Percentiles rank a stretch among this genome's conserved stretches.
phyloP scores from a whole-genome alignment of 202 grass and related monocot species.

The Musa balbisiana region DNA sequence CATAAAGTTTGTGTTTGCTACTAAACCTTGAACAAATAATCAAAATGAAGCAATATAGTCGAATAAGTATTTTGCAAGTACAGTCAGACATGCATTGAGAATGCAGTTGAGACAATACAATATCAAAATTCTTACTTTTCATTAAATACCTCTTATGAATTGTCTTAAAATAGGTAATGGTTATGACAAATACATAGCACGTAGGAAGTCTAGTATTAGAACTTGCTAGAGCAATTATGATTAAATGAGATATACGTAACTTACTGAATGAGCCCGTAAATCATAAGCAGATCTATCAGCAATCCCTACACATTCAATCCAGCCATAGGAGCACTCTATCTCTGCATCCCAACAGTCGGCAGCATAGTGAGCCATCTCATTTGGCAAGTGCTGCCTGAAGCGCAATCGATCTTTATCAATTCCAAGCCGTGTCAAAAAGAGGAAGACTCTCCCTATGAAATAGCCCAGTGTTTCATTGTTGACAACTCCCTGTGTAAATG shows the following conservation, averaged over 20 bases:
- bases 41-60: no score
- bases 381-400: slow-evolving; percentile 73
- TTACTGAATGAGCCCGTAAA: slow-evolving; percentile 65
- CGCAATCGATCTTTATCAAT: slow-evolving; percentile 49
- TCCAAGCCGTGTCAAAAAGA: slow-evolving; percentile 60
- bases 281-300: slow-evolving; percentile 84
- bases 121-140: background rate
- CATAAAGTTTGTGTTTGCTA: background rate
- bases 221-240: background rate
- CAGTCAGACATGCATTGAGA: no score
- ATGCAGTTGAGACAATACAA: no score
- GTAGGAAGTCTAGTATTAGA: background rate
- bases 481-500: slow-evolving; percentile 47
- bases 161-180: background rate
- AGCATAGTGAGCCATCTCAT: slow-evolving; percentile 86
- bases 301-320: slow-evolving; percentile 81
- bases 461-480: slow-evolving; percentile 84
- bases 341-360: slow-evolving; percentile 85
- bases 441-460: slow-evolving; percentile 75
- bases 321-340: slow-evolving; percentile 72
- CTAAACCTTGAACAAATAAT: background rate
- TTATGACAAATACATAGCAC: background rate
- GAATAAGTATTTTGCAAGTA: no score
- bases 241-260: background rate
- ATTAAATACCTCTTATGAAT: background rate